These are phyloP conservation scores for Tremellales sp. DNA, from an alignment of 1,284 basidiomycete species.

Conservation along the genomic window DNA sequence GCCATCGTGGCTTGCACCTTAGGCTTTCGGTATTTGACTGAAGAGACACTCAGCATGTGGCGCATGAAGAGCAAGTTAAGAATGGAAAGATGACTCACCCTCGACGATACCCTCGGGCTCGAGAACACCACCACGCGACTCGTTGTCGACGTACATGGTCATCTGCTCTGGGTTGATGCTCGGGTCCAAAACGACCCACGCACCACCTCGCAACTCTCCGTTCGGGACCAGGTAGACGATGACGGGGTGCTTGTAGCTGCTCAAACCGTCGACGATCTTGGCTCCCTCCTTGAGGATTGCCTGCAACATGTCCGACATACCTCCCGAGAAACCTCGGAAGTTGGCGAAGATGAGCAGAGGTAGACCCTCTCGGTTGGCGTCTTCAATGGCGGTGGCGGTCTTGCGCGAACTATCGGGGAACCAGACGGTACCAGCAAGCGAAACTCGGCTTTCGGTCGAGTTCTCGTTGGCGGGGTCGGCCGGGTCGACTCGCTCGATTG, in stretches of 20 bases:
- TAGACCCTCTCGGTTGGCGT: conserved; percentile 94
- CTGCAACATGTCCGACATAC: conserved; percentile 64
- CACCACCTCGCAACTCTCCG: conserved; percentile 97
- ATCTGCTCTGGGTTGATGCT: conserved; percentile 95
- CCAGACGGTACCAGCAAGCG: conserved; percentile 99
- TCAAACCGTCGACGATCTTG: conserved; percentile 97
- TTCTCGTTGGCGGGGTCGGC: conserved; percentile 98
- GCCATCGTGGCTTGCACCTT: conserved; percentile 90
- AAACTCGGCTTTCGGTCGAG: conserved; percentile 95
- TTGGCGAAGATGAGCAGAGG: conserved; percentile 99
- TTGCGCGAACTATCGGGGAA: conserved; percentile 99
- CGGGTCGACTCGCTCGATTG: conserved; percentile 92
- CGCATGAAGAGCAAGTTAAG: neutral
- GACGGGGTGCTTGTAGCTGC: conserved; percentile 95
- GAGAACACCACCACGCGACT: conserved; percentile 92
- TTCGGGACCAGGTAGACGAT: conserved; percentile 99
- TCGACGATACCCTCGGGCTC: conserved; percentile 98
- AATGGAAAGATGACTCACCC: conserved; percentile 21
- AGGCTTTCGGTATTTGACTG: conserved; percentile 71
- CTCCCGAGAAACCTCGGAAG: conserved; percentile 99
- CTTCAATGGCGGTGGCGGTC: conserved; percentile 98
- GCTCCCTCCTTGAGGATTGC: conserved; percentile 90
- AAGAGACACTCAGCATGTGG: neutral
- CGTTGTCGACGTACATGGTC: conserved; percentile 98
- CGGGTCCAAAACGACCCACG: conserved; percentile 98